Evolutionary conservation across 140 eudicot genomes (phyloP), one percentile per base, ranked within the genome.

Genomic region (Bidens hawaiensis): DNA sequence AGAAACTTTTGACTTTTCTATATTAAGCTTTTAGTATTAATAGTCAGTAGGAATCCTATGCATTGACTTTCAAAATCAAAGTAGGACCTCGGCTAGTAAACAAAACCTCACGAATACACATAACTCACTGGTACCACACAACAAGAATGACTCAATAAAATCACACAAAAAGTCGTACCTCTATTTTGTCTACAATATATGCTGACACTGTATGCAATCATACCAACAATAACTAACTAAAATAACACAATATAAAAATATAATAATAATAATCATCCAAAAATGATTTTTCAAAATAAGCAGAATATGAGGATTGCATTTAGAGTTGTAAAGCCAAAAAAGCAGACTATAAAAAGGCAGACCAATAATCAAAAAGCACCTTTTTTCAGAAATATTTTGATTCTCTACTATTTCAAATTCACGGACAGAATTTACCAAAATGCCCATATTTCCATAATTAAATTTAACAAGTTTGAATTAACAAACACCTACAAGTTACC

Each of bases 251-350:
- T 11, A 10, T 38, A 38, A 38, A 38, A n/a, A 38, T 8, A 38
- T 38, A 38, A 38, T 9, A 36, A 36, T 7, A 38, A 38, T n/a
- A 38, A 11, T 38, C 15, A 38, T 38, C 45, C 16, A 11, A 11
- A 38, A 38, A 11, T 10, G 11, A 8, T 0, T 38, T 38, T 38
- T 10, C 13, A 22, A 72, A 21, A 8, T 55, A 65, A 73, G 72
- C 50, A 31, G 34, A 65, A 73, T 73, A 28, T 65, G 19, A 62
- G 48, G 71, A 62, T 51, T 62, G 64, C 70, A 71, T 52, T 42
- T 70, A 63, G 60, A 67, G 79, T 74, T 74, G 79, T 74, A 74
- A 74, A 74, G 79, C 74, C 55, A 38, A 48, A 66, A 74, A 73
- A 64, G 73, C 62, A 55, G 16, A 65, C 53, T 45, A 46, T 73